Evolutionary conservation across 345 rosid species (phyloP).

Genomic region (Camelina neglecta): DNA sequence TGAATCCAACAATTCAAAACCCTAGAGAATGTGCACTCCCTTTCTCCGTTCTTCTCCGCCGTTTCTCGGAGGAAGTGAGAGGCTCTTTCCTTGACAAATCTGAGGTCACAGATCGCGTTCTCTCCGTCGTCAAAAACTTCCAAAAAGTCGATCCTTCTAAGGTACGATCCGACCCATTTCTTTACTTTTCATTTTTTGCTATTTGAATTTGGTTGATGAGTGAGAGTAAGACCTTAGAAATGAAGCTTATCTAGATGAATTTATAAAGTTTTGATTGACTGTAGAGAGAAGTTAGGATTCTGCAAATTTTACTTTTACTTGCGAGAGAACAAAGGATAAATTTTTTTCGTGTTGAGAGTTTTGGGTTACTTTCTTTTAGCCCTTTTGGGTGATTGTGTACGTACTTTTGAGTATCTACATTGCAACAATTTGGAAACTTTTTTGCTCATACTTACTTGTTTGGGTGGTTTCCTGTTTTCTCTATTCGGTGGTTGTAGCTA

Average conservation of each 20-base stretch:
- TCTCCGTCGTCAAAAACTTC: slow-evolving; percentile 87
- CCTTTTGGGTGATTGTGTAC: background rate
- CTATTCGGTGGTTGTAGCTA: background rate
- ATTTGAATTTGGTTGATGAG: background rate
- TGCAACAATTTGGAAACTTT: too few species aligned
- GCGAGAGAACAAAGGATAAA: background rate
- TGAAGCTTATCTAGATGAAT: too few species aligned
- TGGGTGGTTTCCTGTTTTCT: background rate
- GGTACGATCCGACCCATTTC: slow-evolving; percentile 47
- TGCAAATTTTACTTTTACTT: background rate
- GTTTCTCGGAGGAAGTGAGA: slow-evolving; percentile 77
- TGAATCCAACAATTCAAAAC: slow-evolving; percentile 44
- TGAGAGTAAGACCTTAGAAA: too few species aligned
- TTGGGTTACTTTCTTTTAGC: background rate
- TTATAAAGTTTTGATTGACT: background rate
- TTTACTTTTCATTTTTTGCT: background rate
- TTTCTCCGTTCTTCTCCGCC: slow-evolving; percentile 57
- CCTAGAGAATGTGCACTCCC: slow-evolving; percentile 49
- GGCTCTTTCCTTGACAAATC: slow-evolving; percentile 96
- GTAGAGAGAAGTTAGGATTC: background rate
- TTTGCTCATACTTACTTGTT: too few species aligned
- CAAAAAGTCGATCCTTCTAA: slow-evolving; percentile 89
- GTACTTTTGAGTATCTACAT: background rate
- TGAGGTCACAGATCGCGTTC: slow-evolving; percentile 93
- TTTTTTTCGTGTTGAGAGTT: background rate